These are phyloP conservation scores for Aspergillus transmontanensis DNA, from an alignment of 2,329 filamentous ascomycete genomes.

Conservation along the genomic window DNA sequence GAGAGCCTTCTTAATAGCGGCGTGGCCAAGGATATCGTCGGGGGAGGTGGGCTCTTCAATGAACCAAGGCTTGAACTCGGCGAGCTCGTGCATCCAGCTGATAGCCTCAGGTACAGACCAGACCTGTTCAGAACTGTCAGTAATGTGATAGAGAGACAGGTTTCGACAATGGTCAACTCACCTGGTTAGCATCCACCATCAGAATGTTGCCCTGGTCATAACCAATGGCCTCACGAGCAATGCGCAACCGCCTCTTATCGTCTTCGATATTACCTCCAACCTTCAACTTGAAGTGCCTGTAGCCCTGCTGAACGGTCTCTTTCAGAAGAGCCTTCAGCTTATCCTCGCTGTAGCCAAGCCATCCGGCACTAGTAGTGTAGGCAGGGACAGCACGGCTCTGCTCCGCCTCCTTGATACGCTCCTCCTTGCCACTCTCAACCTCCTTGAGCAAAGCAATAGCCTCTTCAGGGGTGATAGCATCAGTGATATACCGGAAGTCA, in stretches of 20 bases:
- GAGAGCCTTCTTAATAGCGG: constrained; percentile 78
- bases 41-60: constrained; percentile 93
- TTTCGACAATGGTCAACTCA: constrained; percentile 29
- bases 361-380: constrained; percentile 87
- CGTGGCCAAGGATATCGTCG: constrained; percentile 87
- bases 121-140: constrained; percentile 46
- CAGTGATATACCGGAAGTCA: constrained; percentile 92
- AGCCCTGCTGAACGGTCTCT: constrained; percentile 76
- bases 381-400: constrained; percentile 77
- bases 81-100: constrained; percentile 79
- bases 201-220: constrained; percentile 81
- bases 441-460: constrained; percentile 71
- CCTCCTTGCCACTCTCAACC: constrained; percentile 67
- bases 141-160: background rate
- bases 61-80: constrained; percentile 81
- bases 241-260: constrained; percentile 69
- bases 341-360: constrained; percentile 87
- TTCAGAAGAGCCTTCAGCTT: constrained; percentile 77
- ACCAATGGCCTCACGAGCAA: constrained; percentile 78
- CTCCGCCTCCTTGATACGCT: constrained; percentile 73
- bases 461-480: constrained; percentile 86
- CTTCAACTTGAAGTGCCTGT: constrained; percentile 88
- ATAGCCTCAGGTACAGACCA: constrained; percentile 92
- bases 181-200: constrained; percentile 93
- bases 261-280: constrained; percentile 74